A percentile compares a stretch with the other conserved stretches of the same genome.
Conservation (phyloP, 257 asterid genomes). For the Solanum clarkiae region DNA sequence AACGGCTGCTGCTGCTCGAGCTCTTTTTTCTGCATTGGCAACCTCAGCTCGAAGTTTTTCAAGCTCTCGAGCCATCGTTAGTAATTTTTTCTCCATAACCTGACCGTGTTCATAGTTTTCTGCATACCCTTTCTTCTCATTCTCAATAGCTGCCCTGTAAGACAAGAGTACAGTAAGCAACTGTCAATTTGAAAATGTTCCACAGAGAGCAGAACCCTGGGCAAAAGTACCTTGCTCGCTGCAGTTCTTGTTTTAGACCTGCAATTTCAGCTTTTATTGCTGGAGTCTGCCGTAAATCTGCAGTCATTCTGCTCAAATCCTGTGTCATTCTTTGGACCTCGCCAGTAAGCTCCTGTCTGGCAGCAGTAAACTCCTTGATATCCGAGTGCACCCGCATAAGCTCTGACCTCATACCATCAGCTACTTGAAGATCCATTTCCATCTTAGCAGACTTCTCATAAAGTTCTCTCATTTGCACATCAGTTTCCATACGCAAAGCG, state of each 20-base stretch:
- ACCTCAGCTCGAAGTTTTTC: constrained; percentile 93
- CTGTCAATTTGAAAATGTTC: background rate
- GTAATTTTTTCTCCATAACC: constrained; percentile 74
- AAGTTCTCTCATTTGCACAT: constrained; percentile 55
- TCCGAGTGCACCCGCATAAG: constrained; percentile 71
- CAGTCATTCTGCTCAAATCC: constrained; percentile 64
- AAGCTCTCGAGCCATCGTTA: constrained; percentile 80
- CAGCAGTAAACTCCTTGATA: constrained; percentile 67
- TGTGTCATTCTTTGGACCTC: constrained; percentile 83
- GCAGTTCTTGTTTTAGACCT: constrained; percentile 55
- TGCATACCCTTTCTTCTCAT: constrained; percentile 82
- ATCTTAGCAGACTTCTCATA: constrained; percentile 63
- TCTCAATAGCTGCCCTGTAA: constrained; percentile 76
- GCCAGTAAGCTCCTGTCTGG: constrained; percentile 59
- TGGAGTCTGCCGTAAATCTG: constrained; percentile 76
- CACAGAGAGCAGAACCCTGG: background rate
- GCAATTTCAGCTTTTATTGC: constrained; percentile 67
- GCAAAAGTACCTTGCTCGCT: constrained; percentile 54
- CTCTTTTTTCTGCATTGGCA: constrained; percentile 86
- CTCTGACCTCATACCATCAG: constrained; percentile 68
- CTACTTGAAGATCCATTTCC: constrained; percentile 67
- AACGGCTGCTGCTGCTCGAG: constrained; percentile 42
- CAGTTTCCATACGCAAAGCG: constrained; percentile 60
- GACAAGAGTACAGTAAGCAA: background rate
- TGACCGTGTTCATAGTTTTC: constrained; percentile 92